Evolutionary conservation across 2,329 filamentous ascomycete genomes (phyloP).

Genomic region (Verticillium dahliae): DNA sequence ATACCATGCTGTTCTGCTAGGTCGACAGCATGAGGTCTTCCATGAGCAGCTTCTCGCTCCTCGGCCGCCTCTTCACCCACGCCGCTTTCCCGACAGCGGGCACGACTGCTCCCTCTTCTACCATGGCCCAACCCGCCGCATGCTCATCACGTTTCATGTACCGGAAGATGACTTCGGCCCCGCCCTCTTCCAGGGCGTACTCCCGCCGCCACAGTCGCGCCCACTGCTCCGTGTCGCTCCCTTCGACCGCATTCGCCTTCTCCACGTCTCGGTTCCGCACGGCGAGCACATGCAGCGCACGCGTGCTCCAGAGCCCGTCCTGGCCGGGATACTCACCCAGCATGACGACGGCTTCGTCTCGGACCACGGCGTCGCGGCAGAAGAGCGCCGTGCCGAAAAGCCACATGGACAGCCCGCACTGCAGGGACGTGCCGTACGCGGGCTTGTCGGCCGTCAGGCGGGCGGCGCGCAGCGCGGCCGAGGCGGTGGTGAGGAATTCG

Average conservation of each 20-base stretch:
- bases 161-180: constrained; percentile 22
- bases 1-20: not conserved
- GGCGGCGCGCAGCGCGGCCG: constrained; percentile 16
- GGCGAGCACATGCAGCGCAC: constrained; percentile 18
- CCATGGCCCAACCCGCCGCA: constrained; percentile 25
- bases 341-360: constrained; percentile 22
- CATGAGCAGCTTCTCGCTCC: not conserved
- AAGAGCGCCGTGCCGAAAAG: constrained; percentile 17
- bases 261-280: constrained; percentile 19
- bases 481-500: constrained; percentile 24
- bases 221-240: constrained; percentile 22
- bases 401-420: constrained; percentile 18
- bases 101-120: constrained; percentile 29
- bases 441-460: constrained; percentile 12
- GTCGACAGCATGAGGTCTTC: not conserved
- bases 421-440: constrained; percentile 19
- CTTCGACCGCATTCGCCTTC: constrained; percentile 17
- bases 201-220: constrained; percentile 23
- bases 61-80: not conserved
- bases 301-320: constrained; percentile 23
- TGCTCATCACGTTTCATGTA: constrained; percentile 17
- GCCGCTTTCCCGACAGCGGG: constrained; percentile 14
- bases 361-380: constrained; percentile 23
- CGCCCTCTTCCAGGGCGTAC: constrained; percentile 26
- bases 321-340: constrained; percentile 25